Percentiles rank a stretch among this genome's conserved stretches.
Conservation (phyloP, 371 early-diverging fungal genomes). For the Zancudomyces culisetae region DNA sequence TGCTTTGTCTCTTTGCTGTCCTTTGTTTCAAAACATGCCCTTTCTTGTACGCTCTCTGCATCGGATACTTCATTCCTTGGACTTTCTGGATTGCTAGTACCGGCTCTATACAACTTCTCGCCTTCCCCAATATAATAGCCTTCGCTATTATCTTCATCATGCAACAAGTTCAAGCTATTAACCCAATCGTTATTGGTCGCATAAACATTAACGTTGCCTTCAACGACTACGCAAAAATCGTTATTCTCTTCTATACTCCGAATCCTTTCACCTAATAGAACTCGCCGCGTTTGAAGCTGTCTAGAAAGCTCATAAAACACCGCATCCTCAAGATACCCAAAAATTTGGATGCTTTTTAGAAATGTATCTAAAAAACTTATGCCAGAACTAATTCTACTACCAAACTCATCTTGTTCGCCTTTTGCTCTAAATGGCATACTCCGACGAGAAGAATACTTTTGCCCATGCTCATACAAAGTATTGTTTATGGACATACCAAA, state of each 20-base stretch:
- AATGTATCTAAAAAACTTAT: not conserved
- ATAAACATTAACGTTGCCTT: conserved; percentile 77
- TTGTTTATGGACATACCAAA: not conserved
- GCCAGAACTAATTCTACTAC: not conserved
- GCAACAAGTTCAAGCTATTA: not conserved
- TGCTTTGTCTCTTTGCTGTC: conserved; percentile 21
- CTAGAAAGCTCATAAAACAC: conserved; percentile 88
- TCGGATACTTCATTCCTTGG: not conserved
- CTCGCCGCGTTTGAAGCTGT: conserved; percentile 62
- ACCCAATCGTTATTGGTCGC: conserved; percentile 12
- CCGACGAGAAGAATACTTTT: not conserved
- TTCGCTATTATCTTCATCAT: not conserved
- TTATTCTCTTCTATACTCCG: conserved; percentile 37
- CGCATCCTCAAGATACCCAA: conserved; percentile 88
- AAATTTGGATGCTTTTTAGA: conserved; percentile 62
- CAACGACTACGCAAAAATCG: conserved; percentile 86
- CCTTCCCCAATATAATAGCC: not conserved
- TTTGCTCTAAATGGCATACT: too few relatives aligned
- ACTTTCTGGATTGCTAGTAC: not conserved
- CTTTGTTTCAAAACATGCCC: not conserved
- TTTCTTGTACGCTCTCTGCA: not conserved
- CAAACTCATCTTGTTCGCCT: not conserved
- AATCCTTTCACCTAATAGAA: conserved; percentile 71
- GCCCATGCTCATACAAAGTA: not conserved
- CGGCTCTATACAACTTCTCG: not conserved